Evolutionary conservation across 2,329 filamentous ascomycete genomes (phyloP), one percentile per base, ranked within the genome.

Genomic region (Arthrobotrys megalospora): DNA sequence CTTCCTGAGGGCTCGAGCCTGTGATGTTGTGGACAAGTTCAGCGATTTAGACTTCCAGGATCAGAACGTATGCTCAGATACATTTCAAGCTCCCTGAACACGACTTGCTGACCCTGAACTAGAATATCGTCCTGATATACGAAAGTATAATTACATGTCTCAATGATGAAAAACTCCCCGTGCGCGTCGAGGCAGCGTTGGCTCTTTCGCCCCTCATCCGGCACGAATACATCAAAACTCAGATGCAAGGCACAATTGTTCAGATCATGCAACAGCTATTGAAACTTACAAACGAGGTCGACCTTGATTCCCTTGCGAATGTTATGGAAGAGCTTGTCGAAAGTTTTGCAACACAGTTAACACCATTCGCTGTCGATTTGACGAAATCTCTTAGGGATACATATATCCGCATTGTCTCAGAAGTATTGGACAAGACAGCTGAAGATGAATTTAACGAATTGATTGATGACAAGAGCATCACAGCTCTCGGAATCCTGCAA

Each of bases 241-340:
- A 93, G 85, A 98, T 99, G 96, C 94, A 97, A 85, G 91, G 94
- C 83, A 97, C 94, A 84, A 99, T 99, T 81, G 94, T 96, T 14
- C 96, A 97, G 82, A 98, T 99, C 83, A 99, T 99, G 96, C 96
- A 98, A 85, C 95, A 99, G 85, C 88, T 99, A 12, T 88, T 99
- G 68, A 98, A 98, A 86, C 87, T 99, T 72, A 95, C 96, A 32
- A 99, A 99, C 83, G 96, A 99, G 85, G 96, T 96, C 75, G 96
- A 99, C 83, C 95, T 99, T 58, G 96, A 99, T 84, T 94, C 96
- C 4, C 88, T 99, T 47, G 95, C 96, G 21, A 98, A 98, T 83
- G 96, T 99, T 45, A 99, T 99, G 96, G 96, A 99, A 85, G 96
- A 99, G 83, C 99, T 99, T 83, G 96, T 99, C 53, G 96, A 99